Percentiles rank a stretch among this genome's conserved stretches.
Evolutionary conservation across 2,329 filamentous ascomycete genomes (phyloP).

Genomic region (Sphaerulina musiva): DNA sequence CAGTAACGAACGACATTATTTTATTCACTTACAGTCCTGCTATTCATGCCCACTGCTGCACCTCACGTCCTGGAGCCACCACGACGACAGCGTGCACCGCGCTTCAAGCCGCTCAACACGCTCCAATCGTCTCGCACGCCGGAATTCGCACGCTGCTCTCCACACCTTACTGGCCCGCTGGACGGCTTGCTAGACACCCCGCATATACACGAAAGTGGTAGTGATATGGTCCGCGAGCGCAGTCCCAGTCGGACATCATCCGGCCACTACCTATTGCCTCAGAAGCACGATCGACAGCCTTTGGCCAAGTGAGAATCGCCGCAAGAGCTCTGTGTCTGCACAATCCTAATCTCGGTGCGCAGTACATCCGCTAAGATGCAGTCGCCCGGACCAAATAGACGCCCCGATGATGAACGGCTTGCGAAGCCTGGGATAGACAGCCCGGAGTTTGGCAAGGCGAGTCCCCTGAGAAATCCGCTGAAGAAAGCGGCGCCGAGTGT

Average conservation of each 20-base stretch:
- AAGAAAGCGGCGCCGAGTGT: slow-evolving; percentile 25
- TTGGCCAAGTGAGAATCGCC: slow-evolving; percentile 23
- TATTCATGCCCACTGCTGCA: neutral
- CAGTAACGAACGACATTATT: too few relatives aligned
- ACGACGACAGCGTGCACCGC: neutral
- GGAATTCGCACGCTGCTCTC: slow-evolving; percentile 5
- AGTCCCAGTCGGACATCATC: slow-evolving; percentile 20
- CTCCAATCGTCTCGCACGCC: slow-evolving; percentile 20
- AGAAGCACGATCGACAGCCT: slow-evolving; percentile 20
- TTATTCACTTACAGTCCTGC: too few relatives aligned
- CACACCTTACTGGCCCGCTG: neutral
- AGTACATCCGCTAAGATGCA: slow-evolving; percentile 32
- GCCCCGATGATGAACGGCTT: neutral
- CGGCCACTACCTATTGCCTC: slow-evolving; percentile 19
- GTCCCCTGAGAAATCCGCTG: slow-evolving; percentile 47
- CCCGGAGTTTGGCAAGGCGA: slow-evolving; percentile 53
- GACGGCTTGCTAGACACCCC: slow-evolving; percentile 7
- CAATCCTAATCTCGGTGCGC: neutral
- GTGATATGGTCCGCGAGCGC: slow-evolving; percentile 24
- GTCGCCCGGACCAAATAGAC: slow-evolving; percentile 22
- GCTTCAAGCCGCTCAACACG: slow-evolving; percentile 21
- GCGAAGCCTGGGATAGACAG: slow-evolving; percentile 15
- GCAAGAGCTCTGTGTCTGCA: neutral
- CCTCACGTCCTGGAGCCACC: neutral
- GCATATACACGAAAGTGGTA: neutral